phyloP scores from a whole-genome alignment of 805 yeast genomes.

The Candida khao-thaluensis region DNA sequence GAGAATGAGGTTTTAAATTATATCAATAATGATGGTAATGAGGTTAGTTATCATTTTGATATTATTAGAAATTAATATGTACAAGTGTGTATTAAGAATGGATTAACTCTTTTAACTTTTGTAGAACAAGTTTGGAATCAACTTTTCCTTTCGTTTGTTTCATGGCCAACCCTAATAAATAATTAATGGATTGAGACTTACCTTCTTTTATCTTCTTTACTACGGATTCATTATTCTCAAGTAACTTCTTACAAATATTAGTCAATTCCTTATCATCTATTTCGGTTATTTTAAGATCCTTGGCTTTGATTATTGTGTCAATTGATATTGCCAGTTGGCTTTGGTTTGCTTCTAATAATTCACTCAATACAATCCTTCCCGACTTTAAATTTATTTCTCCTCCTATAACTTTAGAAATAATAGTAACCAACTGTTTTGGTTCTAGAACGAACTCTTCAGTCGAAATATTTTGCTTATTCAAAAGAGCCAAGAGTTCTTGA shows the following conservation, averaged over 20 bases:
- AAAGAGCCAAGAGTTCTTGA: conserved; percentile 73
- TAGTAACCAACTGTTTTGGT: conserved; percentile 48
- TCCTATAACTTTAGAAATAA: conserved; percentile 50
- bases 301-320: conserved; percentile 49
- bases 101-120: conserved; percentile 24
- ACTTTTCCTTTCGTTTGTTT: conserved; percentile 67
- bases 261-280: conserved; percentile 29
- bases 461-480: conserved; percentile 49
- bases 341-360: conserved; percentile 57
- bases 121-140: conserved; percentile 29
- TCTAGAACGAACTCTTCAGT: conserved; percentile 30
- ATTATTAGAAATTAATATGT: conserved; percentile 5
- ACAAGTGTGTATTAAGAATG: no score
- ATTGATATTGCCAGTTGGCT: conserved; percentile 33
- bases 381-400: conserved; percentile 60
- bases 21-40: conserved; percentile 12
- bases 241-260: conserved; percentile 46
- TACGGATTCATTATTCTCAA: conserved; percentile 49
- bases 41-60: conserved; percentile 7
- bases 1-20: conserved; percentile 10
- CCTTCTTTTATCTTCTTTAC: conserved; percentile 58
- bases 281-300: conserved; percentile 42
- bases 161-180: conserved; percentile 83
- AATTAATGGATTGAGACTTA: conserved; percentile 62
- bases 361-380: conserved; percentile 63